phyloP scores from a whole-genome alignment of 345 rosid genomes.

The Boechera stricta region DNA sequence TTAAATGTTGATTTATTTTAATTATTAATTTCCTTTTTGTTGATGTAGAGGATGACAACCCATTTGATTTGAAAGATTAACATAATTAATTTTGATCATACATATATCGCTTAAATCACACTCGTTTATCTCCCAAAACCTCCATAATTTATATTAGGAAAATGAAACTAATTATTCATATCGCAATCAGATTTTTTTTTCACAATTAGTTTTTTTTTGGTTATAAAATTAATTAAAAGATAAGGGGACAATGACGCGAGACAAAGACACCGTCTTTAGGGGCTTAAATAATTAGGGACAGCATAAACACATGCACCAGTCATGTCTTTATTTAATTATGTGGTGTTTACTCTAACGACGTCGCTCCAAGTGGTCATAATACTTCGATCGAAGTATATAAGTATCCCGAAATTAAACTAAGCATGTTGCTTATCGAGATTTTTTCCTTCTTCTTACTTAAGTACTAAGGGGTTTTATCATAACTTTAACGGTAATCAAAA shows the following conservation, averaged over 20 bases:
- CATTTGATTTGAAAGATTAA: constrained; percentile 42
- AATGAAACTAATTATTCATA: constrained; percentile 31
- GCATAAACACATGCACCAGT: constrained; percentile 48
- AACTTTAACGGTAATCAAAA: constrained; percentile 14
- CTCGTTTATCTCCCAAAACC: constrained; percentile 28
- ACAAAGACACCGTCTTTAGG: constrained; percentile 42
- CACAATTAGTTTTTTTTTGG: not conserved
- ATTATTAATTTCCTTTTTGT: constrained; percentile 32
- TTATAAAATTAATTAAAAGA: constrained; percentile 26
- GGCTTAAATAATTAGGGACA: constrained; percentile 44
- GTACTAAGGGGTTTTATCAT: not conserved
- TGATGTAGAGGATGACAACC: constrained; percentile 43
- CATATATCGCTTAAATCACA: constrained; percentile 24
- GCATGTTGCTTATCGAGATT: not conserved
- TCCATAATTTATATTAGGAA: constrained; percentile 19
- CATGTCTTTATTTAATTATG: constrained; percentile 40
- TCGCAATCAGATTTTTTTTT: constrained; percentile 8
- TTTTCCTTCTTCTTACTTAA: not conserved
- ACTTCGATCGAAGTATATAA: constrained; percentile 5
- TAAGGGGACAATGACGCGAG: constrained; percentile 44
- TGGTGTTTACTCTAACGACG: constrained; percentile 41
- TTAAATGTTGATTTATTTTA: constrained; percentile 34
- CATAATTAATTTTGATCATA: constrained; percentile 22
- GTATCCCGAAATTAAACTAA: not conserved
- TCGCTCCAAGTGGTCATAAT: constrained; percentile 34